Evolutionary conservation across 495 filamentous ascomycete species (phyloP).

Genomic region (Hypoxylon trugodes): DNA sequence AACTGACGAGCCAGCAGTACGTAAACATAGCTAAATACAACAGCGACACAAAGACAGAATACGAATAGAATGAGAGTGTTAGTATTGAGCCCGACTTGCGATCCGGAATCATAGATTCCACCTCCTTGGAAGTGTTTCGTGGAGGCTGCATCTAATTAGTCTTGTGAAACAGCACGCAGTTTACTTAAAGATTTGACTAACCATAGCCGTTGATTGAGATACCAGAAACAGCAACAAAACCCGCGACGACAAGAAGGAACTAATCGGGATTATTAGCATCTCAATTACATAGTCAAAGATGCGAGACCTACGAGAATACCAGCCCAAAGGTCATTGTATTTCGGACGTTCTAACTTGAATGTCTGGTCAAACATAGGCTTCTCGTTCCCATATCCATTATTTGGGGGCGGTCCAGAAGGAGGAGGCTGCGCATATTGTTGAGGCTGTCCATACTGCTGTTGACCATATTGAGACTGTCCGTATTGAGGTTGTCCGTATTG

Average conservation of each 20-base stretch:
- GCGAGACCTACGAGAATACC: constrained; percentile 68
- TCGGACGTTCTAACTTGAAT: constrained; percentile 82
- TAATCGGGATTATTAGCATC: constrained; percentile 33
- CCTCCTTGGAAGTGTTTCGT: constrained; percentile 73
- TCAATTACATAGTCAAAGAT: not conserved
- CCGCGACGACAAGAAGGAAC: constrained; percentile 77
- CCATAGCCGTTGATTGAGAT: constrained; percentile 81
- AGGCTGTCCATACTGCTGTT: constrained; percentile 22
- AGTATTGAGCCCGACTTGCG: constrained; percentile 74
- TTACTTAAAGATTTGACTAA: constrained; percentile 23
- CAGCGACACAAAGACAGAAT: constrained; percentile 75
- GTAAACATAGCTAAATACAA: constrained; percentile 78
- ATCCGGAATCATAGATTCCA: constrained; percentile 76
- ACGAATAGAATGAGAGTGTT: constrained; percentile 87
- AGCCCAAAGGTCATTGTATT: constrained; percentile 90
- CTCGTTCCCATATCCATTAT: constrained; percentile 38
- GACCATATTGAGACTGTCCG: constrained; percentile 26
- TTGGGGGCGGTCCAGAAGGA: constrained; percentile 24
- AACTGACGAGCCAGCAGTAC: constrained; percentile 79
- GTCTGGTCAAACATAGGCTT: constrained; percentile 77
- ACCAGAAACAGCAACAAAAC: constrained; percentile 80
- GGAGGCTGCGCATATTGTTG: constrained; percentile 26
- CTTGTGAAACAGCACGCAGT: not conserved
- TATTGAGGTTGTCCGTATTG: constrained; percentile 27
- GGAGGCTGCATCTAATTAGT: constrained; percentile 42